Conservation (phyloP, 1,284 basidiomycete genomes). For the Marasmius sp. region DNA sequence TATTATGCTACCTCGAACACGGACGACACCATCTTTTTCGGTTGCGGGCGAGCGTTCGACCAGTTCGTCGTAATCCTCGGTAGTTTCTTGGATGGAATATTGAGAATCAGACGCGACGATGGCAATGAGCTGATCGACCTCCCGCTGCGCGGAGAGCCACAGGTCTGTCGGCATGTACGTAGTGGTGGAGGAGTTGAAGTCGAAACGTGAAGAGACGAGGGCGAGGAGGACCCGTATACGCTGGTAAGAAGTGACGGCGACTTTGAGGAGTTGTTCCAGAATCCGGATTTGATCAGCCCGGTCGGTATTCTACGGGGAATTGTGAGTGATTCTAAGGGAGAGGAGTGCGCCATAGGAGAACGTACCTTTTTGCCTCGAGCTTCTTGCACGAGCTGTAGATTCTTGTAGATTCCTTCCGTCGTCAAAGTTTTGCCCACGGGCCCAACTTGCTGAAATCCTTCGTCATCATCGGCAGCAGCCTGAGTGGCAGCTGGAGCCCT, state of each 20-base stretch:
- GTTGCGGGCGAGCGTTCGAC: conserved; percentile 81
- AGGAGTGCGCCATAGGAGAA: neutral
- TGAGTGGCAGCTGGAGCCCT: conserved; percentile 17
- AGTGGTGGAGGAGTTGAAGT: conserved; percentile 90
- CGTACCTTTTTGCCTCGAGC: conserved; percentile 93
- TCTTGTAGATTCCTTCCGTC: conserved; percentile 91
- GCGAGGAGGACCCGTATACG: conserved; percentile 93
- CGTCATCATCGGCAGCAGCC: conserved; percentile 46
- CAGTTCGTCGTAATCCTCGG: conserved; percentile 92
- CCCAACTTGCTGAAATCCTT: conserved; percentile 91
- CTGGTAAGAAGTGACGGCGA: conserved; percentile 88
- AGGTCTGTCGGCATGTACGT: conserved; percentile 91
- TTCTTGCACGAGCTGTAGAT: conserved; percentile 88
- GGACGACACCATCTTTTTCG: conserved; percentile 68
- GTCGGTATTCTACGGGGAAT: conserved; percentile 81
- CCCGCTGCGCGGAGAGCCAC: conserved; percentile 86
- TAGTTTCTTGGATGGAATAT: conserved; percentile 87
- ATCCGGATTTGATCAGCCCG: conserved; percentile 93
- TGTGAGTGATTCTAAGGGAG: conserved; percentile 9
- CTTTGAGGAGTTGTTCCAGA: conserved; percentile 85
- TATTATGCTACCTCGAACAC: conserved; percentile 89
- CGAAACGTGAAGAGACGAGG: conserved; percentile 93
- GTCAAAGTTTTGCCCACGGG: conserved; percentile 88
- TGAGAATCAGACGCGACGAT: conserved; percentile 70
- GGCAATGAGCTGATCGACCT: conserved; percentile 86